Evolutionary conservation across 768 basidiomycete species (phyloP), one percentile per base, ranked within the genome.

Genomic region (Leccinellum luteum): DNA sequence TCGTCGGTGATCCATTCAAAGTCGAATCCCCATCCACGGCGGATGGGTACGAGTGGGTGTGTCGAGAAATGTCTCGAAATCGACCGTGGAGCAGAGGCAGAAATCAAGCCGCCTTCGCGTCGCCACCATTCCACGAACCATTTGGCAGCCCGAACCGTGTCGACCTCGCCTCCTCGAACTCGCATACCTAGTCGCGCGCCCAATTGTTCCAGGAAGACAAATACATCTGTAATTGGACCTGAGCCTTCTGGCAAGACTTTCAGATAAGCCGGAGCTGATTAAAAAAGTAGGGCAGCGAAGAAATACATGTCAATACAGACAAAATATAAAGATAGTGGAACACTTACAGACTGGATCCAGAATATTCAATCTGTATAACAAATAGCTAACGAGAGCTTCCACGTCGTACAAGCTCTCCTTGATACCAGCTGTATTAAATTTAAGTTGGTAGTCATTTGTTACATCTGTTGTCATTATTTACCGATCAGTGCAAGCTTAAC

Each of bases 401-500:
- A 84, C 79, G 70, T 94, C 90, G 69, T 95, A 94, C 57, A 97
- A 71, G 23, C 90, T 86, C 78, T 94, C 92, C 73, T 97, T 97
- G 76, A 98, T 94, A 21, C 94, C 93, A 72, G 92, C 92, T 94
- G 69, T 62, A 60, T 64, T 56, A 57, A 31, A 53, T 54, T 57
- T 48, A 44, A 47, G 60, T 49, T 51, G 10, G 31, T 12, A 27
- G 51, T 56, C 28, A 48, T 55, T 58, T 9, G 23, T 25, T 5
- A 3, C 30, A 19, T 30, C 7, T 31, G 54, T 76, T 73, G 12
- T 6, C 19, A 19, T 30, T 2, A 78, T 89, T 72, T 78, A 92
- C 95, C 91, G 45, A 97, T 98, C 57, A 98, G 76, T 49, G 93
- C 95, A 21, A 98, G 83, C 73, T 95, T 98, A 53, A 97, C 81